Evolutionary conservation across 495 filamentous ascomycete genomes (phyloP).

Genomic region (Neurospora intermedia): DNA sequence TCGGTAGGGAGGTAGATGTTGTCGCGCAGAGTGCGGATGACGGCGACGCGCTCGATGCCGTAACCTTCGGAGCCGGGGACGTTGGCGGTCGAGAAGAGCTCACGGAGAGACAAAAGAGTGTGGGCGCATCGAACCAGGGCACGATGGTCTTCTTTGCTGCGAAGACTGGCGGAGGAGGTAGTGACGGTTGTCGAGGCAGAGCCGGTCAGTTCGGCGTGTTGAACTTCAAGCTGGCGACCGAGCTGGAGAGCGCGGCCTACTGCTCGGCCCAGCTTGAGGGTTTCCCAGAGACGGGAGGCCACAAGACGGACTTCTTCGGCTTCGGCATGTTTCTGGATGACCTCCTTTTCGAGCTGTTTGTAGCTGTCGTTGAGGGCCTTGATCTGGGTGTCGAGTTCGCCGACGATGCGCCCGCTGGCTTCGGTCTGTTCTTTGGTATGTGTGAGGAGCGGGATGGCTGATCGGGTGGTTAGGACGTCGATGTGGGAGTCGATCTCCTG

Average conservation of each 20-base stretch:
- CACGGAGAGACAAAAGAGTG: slow-evolving; percentile 60
- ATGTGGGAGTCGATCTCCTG: slow-evolving; percentile 97
- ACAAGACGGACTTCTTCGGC: slow-evolving; percentile 69
- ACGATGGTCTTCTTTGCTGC: slow-evolving; percentile 54
- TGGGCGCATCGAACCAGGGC: slow-evolving; percentile 69
- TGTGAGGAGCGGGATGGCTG: slow-evolving; percentile 70
- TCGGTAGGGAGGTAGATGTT: slow-evolving; percentile 62
- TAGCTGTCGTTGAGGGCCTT: slow-evolving; percentile 71
- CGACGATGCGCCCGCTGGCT: slow-evolving; percentile 56
- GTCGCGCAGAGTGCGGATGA: slow-evolving; percentile 54
- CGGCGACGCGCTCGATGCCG: slow-evolving; percentile 59
- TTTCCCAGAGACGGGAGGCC: slow-evolving; percentile 62
- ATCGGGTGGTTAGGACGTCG: slow-evolving; percentile 73
- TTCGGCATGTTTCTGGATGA: slow-evolving; percentile 67
- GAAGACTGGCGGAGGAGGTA: slow-evolving; percentile 8
- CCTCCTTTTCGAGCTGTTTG: slow-evolving; percentile 69
- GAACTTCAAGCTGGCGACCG: slow-evolving; percentile 77
- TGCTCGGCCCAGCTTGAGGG: slow-evolving; percentile 65
- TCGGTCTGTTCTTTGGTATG: slow-evolving; percentile 63
- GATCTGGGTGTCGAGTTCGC: slow-evolving; percentile 65
- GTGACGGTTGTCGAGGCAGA: slow-evolving; percentile 19
- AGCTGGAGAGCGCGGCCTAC: slow-evolving; percentile 67
- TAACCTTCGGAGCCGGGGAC: slow-evolving; percentile 62
- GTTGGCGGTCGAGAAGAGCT: slow-evolving; percentile 54
- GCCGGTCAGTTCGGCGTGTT: slow-evolving; percentile 44